These are phyloP conservation scores for Boletus pseudo-olivaceus DNA, from an alignment of 768 basidiomycete species.

Conservation along the genomic window DNA sequence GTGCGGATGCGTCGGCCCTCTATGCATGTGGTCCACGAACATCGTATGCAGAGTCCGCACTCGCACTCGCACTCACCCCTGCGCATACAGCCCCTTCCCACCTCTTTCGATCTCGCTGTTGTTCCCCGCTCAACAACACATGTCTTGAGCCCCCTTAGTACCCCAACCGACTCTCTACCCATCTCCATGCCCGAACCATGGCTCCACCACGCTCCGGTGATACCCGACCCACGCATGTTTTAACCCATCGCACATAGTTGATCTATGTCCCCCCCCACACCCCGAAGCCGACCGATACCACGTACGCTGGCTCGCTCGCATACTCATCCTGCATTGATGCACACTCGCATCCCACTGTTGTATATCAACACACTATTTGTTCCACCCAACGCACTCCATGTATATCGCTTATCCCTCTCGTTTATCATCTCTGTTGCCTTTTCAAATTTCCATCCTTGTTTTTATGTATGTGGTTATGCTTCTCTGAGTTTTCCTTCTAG, in stretches of 20 bases:
- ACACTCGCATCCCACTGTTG: slow-evolving; percentile 6
- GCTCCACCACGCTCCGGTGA: slow-evolving; percentile 1
- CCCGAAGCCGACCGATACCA: not conserved
- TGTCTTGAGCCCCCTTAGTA: slow-evolving; percentile 9
- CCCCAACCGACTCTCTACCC: not conserved
- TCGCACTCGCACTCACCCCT: not conserved
- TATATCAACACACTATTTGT: slow-evolving; percentile 4
- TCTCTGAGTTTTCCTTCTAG: not conserved
- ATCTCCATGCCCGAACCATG: slow-evolving; percentile 29
- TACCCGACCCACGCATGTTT: slow-evolving; percentile 7
- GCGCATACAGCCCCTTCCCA: not conserved
- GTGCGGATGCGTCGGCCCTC: slow-evolving; percentile 8
- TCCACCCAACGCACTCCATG: not conserved
- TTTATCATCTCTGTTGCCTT: not conserved
- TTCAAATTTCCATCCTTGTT: not conserved
- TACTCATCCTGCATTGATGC: slow-evolving; percentile 6
- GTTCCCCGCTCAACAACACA: not conserved
- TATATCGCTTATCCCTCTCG: slow-evolving; percentile 11
- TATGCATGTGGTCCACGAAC: slow-evolving; percentile 4
- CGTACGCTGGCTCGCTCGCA: not conserved
- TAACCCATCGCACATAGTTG: slow-evolving; percentile 10
- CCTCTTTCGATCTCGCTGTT: slow-evolving; percentile 3
- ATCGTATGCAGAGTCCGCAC: not conserved
- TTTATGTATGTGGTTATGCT: not conserved
- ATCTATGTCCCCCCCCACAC: slow-evolving; percentile 4